Evolutionary conservation across 352 stramenopile genomes (phyloP).

Genomic region (Phytophthora meadii): DNA sequence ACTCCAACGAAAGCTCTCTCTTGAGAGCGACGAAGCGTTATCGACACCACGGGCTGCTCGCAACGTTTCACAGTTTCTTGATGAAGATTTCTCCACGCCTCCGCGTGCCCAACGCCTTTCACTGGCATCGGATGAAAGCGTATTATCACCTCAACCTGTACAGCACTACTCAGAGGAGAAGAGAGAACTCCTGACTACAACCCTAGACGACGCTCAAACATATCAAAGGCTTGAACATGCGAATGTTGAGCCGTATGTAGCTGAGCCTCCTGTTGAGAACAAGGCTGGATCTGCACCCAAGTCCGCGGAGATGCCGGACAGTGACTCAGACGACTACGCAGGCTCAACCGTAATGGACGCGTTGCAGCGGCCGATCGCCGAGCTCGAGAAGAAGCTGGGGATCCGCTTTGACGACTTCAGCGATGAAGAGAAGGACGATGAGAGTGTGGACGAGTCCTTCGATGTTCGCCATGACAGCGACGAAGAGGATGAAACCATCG

Average conservation of each 20-base stretch:
- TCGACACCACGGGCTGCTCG: constrained; percentile 1
- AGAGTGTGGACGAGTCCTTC: constrained; percentile 42
- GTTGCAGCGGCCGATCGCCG: constrained; percentile 73
- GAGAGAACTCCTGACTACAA: not conserved
- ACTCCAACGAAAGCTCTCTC: constrained; percentile 2
- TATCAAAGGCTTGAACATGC: not conserved
- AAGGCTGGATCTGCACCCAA: not conserved
- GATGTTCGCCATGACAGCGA: constrained; percentile 43
- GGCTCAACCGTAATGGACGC: constrained; percentile 34
- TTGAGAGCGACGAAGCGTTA: constrained; percentile 8
- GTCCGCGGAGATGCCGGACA: constrained; percentile 1
- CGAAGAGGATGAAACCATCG: constrained; percentile 55
- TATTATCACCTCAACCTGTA: constrained; percentile 1
- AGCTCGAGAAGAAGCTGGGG: constrained; percentile 72
- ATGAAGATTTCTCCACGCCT: constrained; percentile 5
- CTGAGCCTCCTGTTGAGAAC: constrained; percentile 1
- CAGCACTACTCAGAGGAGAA: not conserved
- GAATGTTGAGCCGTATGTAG: constrained; percentile 1
- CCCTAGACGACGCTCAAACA: constrained; percentile 3
- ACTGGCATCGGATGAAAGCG: not conserved
- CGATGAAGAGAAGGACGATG: constrained; percentile 61
- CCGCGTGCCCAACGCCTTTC: not conserved
- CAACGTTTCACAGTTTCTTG: constrained; percentile 3
- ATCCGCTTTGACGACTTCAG: constrained; percentile 72
- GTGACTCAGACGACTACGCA: constrained; percentile 32